phyloP scores from a whole-genome alignment of 306 rosid species.

The Cucumis cinereus region DNA sequence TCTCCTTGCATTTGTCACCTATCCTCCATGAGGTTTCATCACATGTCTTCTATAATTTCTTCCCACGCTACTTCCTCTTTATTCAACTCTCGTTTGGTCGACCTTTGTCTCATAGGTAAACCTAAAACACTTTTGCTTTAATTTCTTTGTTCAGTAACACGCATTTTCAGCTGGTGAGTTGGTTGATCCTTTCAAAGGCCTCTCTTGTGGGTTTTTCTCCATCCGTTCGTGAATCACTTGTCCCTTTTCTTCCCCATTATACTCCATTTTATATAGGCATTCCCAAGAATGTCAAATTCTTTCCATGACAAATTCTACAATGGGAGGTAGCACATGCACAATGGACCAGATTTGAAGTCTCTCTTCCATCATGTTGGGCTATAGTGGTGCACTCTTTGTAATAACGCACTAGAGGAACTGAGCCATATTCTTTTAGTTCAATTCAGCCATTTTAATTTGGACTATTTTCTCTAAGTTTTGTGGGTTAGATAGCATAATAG shows the following conservation, averaged over 20 bases:
- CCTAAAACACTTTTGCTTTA: background rate
- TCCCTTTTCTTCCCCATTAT: background rate
- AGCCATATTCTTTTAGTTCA: background rate
- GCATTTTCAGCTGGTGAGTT: background rate
- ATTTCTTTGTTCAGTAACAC: background rate
- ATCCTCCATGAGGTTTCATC: too few relatives aligned
- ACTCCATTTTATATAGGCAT: too few relatives aligned
- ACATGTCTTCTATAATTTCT: background rate
- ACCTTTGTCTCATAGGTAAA: background rate
- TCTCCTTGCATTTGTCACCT: background rate
- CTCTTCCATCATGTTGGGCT: background rate
- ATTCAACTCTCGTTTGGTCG: background rate
- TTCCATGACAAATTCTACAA: background rate
- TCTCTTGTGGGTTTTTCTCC: background rate
- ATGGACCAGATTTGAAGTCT: background rate
- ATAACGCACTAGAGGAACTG: background rate
- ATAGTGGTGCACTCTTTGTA: background rate
- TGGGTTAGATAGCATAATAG: background rate
- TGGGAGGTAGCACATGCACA: background rate
- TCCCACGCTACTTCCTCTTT: background rate
- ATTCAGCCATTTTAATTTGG: background rate
- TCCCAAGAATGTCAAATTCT: background rate
- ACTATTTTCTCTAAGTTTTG: background rate
- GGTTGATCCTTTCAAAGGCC: background rate
- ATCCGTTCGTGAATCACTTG: background rate